A percentile compares a stretch with the other conserved stretches of the same genome.
Evolutionary conservation across 805 yeast genomes (phyloP).

Genomic region (Myxozyma kluyveri): DNA sequence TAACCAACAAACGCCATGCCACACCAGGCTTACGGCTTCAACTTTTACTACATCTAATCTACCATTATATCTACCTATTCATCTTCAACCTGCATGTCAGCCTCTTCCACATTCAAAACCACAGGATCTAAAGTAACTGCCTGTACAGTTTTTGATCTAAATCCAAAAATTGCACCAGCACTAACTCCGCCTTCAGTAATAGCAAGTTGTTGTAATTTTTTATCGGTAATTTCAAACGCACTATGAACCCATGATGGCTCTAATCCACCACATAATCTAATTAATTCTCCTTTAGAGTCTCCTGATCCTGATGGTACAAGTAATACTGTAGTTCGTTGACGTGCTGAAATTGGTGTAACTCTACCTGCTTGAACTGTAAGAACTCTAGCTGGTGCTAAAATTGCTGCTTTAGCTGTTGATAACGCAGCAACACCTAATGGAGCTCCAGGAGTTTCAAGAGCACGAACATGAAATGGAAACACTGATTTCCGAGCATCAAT

Average conservation of each 20-base stretch:
- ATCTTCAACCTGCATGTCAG: slow-evolving; percentile 1
- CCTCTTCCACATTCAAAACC: slow-evolving; percentile 1
- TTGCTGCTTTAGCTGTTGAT: slow-evolving; percentile 1
- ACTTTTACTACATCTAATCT: background rate
- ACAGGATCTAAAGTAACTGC: slow-evolving; percentile 7
- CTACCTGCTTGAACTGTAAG: slow-evolving; percentile 24
- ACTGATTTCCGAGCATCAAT: slow-evolving; percentile 78
- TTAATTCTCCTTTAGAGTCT: slow-evolving; percentile 47
- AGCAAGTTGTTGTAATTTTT: slow-evolving; percentile 30
- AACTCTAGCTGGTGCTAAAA: slow-evolving; percentile 16
- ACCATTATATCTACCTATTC: background rate
- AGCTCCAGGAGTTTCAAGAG: slow-evolving; percentile 23
- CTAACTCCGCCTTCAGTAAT: slow-evolving; percentile 2
- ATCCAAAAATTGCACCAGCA: slow-evolving; percentile 5
- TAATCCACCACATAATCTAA: slow-evolving; percentile 82
- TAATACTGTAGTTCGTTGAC: slow-evolving; percentile 76
- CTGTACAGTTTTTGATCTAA: slow-evolving; percentile 9
- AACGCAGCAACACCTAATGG: slow-evolving; percentile 24
- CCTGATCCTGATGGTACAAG: slow-evolving; percentile 43
- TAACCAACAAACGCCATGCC: too few relatives aligned
- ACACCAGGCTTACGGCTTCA: too few relatives aligned
- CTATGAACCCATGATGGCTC: slow-evolving; percentile 90
- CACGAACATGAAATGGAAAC: slow-evolving; percentile 71
- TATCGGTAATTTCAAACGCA: slow-evolving; percentile 56
- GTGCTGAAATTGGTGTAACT: slow-evolving; percentile 61